A percentile compares a stretch with the other conserved stretches of the same genome.
These are phyloP conservation scores for Chytridium lagenaria DNA, from an alignment of 371 early-diverging fungal genomes.

Conservation along the genomic window DNA sequence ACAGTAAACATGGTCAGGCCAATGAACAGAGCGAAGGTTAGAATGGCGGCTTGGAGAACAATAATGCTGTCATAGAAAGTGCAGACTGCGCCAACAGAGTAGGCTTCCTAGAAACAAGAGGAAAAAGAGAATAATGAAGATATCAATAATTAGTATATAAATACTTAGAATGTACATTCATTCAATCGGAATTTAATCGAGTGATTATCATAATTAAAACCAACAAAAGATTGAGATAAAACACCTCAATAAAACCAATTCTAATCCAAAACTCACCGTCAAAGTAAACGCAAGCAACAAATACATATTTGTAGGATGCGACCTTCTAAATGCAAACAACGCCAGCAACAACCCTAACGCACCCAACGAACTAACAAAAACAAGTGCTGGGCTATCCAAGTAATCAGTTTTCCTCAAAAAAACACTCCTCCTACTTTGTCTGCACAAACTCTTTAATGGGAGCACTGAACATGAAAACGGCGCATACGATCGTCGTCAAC, in stretches of 20 bases:
- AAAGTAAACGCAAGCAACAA: too few relatives aligned
- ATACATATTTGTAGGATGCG: slow-evolving; percentile 66
- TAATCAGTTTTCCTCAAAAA: background rate
- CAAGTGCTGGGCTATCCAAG: slow-evolving; percentile 8
- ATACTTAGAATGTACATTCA: too few relatives aligned
- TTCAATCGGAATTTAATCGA: too few relatives aligned
- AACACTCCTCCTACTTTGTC: slow-evolving; percentile 20
- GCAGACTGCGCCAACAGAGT: slow-evolving; percentile 69
- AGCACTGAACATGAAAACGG: slow-evolving; percentile 65
- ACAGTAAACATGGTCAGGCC: slow-evolving; percentile 78
- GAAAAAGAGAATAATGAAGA: too few relatives aligned
- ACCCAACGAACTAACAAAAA: slow-evolving; percentile 8
- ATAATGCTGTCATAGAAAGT: slow-evolving; percentile 60
- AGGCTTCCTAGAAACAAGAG: too few relatives aligned
- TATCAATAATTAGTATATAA: too few relatives aligned
- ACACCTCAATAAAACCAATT: too few relatives aligned
- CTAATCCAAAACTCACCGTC: too few relatives aligned
- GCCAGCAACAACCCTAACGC: slow-evolving; percentile 54
- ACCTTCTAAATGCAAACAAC: slow-evolving; percentile 66
- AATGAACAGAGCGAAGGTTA: slow-evolving; percentile 73
- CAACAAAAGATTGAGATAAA: too few relatives aligned
- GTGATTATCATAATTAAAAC: too few relatives aligned
- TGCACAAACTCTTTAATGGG: slow-evolving; percentile 62
- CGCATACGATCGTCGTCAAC: slow-evolving; percentile 63
- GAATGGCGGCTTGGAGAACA: slow-evolving; percentile 76